Conservation (phyloP, 805 yeast genomes). For the Candida caryicola region DNA sequence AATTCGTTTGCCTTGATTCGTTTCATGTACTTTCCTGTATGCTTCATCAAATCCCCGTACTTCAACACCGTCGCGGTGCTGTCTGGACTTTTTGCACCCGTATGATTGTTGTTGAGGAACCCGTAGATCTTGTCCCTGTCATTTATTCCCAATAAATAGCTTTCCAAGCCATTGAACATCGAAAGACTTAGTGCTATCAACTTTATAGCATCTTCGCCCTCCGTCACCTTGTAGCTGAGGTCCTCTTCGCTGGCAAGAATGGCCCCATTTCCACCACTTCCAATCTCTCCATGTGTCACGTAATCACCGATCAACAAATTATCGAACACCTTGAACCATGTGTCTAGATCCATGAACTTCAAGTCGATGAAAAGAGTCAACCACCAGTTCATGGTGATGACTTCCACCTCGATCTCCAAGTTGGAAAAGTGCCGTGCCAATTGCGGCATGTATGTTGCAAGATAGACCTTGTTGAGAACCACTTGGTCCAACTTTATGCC, state of each 20-base stretch:
- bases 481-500: constrained; percentile 39
- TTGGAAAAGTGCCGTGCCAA: constrained; percentile 33
- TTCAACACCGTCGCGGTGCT: constrained; percentile 2
- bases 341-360: constrained; percentile 46
- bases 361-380: constrained; percentile 49
- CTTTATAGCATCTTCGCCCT: constrained; percentile 19
- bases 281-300: background rate
- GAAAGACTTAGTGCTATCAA: constrained; percentile 34
- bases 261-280: background rate
- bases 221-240: background rate
- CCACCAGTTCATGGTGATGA: constrained; percentile 57
- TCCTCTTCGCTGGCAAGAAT: background rate
- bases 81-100: background rate
- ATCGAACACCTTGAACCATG: constrained; percentile 53
- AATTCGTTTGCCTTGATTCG: constrained; percentile 4
- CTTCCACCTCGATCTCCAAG: constrained; percentile 44
- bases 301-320: constrained; percentile 28
- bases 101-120: constrained; percentile 10
- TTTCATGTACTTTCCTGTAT: constrained; percentile 8
- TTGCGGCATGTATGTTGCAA: constrained; percentile 39
- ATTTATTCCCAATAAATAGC: constrained; percentile 20
- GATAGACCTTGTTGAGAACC: constrained; percentile 28
- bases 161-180: constrained; percentile 36
- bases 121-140: constrained; percentile 31
- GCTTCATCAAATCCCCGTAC: constrained; percentile 11